Percentiles rank a stretch among this genome's conserved stretches.
Conservation (phyloP, 768 basidiomycete species). For the Xerocomus potaroensis region DNA sequence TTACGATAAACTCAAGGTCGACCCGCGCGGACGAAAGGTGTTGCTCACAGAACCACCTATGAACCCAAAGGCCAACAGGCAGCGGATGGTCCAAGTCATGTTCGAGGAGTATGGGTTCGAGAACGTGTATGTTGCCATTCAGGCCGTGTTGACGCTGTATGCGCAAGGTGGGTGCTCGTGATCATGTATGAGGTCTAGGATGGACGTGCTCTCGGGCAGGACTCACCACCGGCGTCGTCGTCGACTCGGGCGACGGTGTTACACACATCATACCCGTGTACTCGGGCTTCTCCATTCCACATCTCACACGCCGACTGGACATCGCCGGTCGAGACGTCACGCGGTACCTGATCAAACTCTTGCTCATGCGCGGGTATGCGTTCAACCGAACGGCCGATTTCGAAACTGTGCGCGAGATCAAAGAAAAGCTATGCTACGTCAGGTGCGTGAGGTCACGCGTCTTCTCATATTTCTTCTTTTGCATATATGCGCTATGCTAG, state of each 20-base stretch:
- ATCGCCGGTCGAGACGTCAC: slow-evolving; percentile 99
- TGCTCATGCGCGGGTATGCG: slow-evolving; percentile 99
- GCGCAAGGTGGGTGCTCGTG: slow-evolving; percentile 76
- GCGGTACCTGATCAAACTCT: slow-evolving; percentile 97
- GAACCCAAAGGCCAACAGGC: slow-evolving; percentile 93
- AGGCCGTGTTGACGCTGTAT: slow-evolving; percentile 96
- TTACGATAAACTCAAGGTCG: slow-evolving; percentile 87
- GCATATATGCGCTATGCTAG: slow-evolving; percentile 35
- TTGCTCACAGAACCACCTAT: slow-evolving; percentile 97
- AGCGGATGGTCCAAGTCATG: slow-evolving; percentile 97
- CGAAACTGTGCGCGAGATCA: slow-evolving; percentile 97
- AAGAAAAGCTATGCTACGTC: slow-evolving; percentile 98
- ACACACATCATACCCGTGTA: slow-evolving; percentile 99
- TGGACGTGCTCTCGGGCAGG: slow-evolving; percentile 45
- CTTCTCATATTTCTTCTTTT: not conserved
- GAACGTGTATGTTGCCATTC: slow-evolving; percentile 96
- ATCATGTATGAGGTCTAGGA: not conserved
- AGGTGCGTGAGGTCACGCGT: slow-evolving; percentile 48
- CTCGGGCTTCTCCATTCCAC: slow-evolving; percentile 93
- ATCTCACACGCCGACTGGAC: slow-evolving; percentile 90
- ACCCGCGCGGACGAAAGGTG: slow-evolving; percentile 83
- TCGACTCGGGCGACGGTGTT: slow-evolving; percentile 98
- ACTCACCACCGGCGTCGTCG: slow-evolving; percentile 96
- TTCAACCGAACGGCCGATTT: slow-evolving; percentile 99
- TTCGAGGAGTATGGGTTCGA: slow-evolving; percentile 98